Evolutionary conservation across 2,329 filamentous ascomycete species (phyloP).

Genomic region (Venturia asperata): DNA sequence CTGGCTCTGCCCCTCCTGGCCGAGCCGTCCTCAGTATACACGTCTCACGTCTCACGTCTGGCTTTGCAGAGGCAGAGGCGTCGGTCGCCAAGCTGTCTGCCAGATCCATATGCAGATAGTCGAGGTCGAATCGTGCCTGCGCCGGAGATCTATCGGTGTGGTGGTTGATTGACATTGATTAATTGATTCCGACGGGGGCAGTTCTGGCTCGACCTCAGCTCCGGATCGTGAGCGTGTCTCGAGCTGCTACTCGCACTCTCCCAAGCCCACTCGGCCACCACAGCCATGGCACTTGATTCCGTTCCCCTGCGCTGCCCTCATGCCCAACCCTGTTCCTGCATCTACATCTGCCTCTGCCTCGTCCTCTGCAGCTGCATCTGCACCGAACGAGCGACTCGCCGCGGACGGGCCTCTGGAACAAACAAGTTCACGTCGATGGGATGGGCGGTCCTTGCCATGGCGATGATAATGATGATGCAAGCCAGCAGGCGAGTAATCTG

Average conservation of each 20-base stretch:
- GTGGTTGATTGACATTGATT: too few species aligned
- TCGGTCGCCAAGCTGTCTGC: too few species aligned
- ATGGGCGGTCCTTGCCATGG: neutral
- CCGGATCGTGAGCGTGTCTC: neutral
- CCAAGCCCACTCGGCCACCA: neutral
- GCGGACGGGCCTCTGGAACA: constrained; percentile 1
- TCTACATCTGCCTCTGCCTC: too few species aligned
- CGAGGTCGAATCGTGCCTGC: too few species aligned
- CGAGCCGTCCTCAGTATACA: neutral
- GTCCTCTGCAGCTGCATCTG: neutral
- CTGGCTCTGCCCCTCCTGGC: neutral
- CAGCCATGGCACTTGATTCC: neutral
- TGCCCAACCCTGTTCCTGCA: neutral
- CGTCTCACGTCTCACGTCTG: too few species aligned
- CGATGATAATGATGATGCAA: neutral
- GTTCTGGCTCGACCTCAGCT: neutral
- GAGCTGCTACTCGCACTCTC: neutral
- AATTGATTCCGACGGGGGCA: too few species aligned
- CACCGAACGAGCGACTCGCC: neutral
- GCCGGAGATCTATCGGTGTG: too few species aligned
- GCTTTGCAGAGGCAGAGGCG: too few species aligned
- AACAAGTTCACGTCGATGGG: constrained; percentile 5
- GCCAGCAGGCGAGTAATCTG: neutral
- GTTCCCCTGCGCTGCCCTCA: constrained; percentile 6
- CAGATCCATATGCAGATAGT: too few species aligned